Evolutionary conservation across 305 asterid species (phyloP).

Genomic region (Fraxinus albicans): DNA sequence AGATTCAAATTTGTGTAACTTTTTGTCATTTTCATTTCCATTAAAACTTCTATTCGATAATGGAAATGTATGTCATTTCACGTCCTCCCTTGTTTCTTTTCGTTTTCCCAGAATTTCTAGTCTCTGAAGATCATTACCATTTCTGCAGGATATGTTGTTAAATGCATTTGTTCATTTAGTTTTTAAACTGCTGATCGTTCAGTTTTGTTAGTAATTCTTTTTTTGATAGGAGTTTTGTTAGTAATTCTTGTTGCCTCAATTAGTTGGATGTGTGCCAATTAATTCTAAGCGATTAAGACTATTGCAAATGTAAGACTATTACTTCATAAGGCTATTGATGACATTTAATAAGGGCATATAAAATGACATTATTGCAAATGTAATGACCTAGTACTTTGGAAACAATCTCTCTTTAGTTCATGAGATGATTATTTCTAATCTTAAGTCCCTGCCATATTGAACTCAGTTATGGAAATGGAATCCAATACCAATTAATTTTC

Average conservation of each 20-base stretch:
- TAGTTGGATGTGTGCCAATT: neutral
- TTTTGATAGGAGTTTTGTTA: neutral
- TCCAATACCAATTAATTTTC: neutral
- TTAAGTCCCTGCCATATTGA: neutral
- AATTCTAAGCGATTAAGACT: neutral
- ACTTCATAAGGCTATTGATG: neutral
- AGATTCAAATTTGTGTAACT: constrained; percentile 30
- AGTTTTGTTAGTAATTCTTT: too few relatives aligned
- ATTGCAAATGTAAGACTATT: neutral
- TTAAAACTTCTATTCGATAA: constrained; percentile 12
- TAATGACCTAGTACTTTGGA: too few relatives aligned
- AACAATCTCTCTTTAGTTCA: neutral
- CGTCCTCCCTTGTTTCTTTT: neutral
- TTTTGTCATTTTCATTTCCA: constrained; percentile 18
- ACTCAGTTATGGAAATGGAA: neutral
- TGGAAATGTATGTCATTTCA: constrained; percentile 21
- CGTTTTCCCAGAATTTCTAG: neutral
- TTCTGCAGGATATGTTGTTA: neutral
- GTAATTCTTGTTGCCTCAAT: neutral
- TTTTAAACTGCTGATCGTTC: neutral
- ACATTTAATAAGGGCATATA: neutral
- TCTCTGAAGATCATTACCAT: neutral
- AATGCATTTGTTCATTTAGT: neutral
- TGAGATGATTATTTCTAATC: neutral
- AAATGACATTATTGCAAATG: too few relatives aligned